These are phyloP conservation scores for Vaccinium macrocarpon DNA, from an alignment of 148 eudicot species.

Conservation along the genomic window DNA sequence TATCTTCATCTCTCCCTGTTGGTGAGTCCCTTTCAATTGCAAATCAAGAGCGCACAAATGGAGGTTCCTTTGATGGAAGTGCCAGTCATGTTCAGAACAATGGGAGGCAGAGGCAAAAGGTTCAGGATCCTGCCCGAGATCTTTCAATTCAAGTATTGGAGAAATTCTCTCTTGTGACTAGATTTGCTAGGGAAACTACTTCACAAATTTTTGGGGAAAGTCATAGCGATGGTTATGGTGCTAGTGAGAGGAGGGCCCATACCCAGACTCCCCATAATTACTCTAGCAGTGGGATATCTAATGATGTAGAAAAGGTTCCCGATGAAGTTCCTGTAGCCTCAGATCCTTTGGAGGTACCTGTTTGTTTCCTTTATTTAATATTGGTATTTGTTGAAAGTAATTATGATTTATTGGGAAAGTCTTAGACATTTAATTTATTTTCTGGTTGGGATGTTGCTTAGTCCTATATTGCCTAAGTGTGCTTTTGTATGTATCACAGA, in stretches of 20 bases:
- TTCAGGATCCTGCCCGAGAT: constrained; percentile 84
- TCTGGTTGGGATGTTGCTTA: neutral
- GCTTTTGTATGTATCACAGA: neutral
- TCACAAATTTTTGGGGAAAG: constrained; percentile 81
- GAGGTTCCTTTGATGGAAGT: constrained; percentile 35
- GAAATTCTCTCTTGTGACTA: constrained; percentile 94
- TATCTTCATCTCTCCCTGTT: constrained; percentile 40
- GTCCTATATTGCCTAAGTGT: neutral
- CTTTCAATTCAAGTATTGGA: constrained; percentile 90
- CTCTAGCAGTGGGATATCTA: constrained; percentile 27
- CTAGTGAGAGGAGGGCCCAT: constrained; percentile 50
- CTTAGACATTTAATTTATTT: neutral
- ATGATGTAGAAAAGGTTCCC: constrained; percentile 38
- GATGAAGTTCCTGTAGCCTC: constrained; percentile 57
- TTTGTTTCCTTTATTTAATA: neutral
- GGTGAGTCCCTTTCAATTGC: constrained; percentile 40
- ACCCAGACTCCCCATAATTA: constrained; percentile 43
- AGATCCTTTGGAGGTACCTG: constrained; percentile 82
- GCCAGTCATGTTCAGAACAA: constrained; percentile 35
- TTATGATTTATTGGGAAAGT: neutral
- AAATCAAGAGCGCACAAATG: constrained; percentile 35
- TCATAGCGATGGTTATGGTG: constrained; percentile 46
- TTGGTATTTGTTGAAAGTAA: neutral
- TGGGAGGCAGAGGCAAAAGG: constrained; percentile 64
- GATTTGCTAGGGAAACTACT: constrained; percentile 97